Conservation (phyloP, 345 rosid genomes). For the Syzygium aromaticum region DNA sequence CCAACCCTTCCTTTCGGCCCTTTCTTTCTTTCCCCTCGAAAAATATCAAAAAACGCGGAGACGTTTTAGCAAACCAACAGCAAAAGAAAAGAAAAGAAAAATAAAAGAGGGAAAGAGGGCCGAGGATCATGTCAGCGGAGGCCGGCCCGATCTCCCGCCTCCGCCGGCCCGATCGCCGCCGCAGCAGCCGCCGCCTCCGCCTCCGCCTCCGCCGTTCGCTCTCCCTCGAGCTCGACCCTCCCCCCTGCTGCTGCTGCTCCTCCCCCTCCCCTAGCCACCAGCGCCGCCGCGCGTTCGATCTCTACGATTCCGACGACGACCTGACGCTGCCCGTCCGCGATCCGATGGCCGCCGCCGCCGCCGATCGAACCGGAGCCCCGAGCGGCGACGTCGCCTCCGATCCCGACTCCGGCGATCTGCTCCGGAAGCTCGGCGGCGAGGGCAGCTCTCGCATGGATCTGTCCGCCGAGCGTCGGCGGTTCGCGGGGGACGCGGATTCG, state of each 20-base stretch:
- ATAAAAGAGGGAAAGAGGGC: too few relatives aligned
- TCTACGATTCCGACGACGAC: neutral
- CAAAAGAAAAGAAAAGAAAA: too few relatives aligned
- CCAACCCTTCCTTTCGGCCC: neutral
- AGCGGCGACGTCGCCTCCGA: conserved; percentile 16
- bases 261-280: conserved; percentile 5
- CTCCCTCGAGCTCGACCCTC: conserved; percentile 16
- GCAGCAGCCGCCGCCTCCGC: neutral
- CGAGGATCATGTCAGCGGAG: conserved; percentile 4
- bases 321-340: conserved; percentile 1
- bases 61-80: too few relatives aligned
- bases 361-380: conserved; percentile 4
- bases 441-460: conserved; percentile 70
- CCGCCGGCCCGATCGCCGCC: conserved; percentile 21
- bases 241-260: conserved; percentile 4
- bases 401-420: conserved; percentile 31
- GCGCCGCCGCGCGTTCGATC: neutral
- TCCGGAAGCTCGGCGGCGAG: conserved; percentile 42
- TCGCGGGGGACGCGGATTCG: conserved; percentile 16
- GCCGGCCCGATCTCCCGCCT: conserved; percentile 19
- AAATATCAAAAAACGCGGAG: neutral
- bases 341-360: conserved; percentile 17
- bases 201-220: conserved; percentile 8
- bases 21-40: neutral
- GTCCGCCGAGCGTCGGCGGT: conserved; percentile 62